phyloP scores from a whole-genome alignment of 1,284 basidiomycete genomes.

The Leccinum angustisporum region DNA sequence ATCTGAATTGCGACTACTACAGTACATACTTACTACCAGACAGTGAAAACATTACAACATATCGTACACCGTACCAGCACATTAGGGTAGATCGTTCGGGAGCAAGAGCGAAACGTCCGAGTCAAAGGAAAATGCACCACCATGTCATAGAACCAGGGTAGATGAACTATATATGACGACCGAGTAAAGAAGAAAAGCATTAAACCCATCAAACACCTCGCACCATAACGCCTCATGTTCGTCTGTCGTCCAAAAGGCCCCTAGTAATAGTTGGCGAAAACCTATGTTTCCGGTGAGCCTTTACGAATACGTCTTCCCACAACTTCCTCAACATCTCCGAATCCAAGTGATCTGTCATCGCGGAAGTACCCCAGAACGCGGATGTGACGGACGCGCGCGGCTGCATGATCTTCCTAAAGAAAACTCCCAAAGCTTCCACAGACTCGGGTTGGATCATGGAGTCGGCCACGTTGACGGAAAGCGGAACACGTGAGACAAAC shows the following conservation, averaged over 20 bases:
- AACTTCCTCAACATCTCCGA: conserved; percentile 16
- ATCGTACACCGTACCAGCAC: background rate
- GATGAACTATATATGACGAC: background rate
- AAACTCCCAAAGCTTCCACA: conserved; percentile 16
- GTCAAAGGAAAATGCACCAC: background rate
- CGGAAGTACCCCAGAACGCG: conserved; percentile 15
- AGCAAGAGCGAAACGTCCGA: background rate
- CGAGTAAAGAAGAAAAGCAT: background rate
- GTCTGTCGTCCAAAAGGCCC: background rate
- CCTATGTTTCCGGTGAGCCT: conserved; percentile 10
- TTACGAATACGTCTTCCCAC: conserved; percentile 25
- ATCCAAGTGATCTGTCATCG: conserved; percentile 19
- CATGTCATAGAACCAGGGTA: background rate
- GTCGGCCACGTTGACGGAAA: conserved; percentile 20
- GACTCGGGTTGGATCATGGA: conserved; percentile 19
- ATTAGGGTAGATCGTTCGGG: background rate
- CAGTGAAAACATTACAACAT: background rate
- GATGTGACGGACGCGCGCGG: conserved; percentile 1
- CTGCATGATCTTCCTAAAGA: conserved; percentile 20
- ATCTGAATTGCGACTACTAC: background rate
- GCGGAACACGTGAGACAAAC: background rate
- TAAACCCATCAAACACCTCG: background rate
- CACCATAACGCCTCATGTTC: background rate
- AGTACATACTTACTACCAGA: background rate
- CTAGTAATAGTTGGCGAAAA: background rate